These are phyloP conservation scores for Aristolochia contorta DNA, from an alignment of 164 flowering plant genomes.

Conservation along the genomic window DNA sequence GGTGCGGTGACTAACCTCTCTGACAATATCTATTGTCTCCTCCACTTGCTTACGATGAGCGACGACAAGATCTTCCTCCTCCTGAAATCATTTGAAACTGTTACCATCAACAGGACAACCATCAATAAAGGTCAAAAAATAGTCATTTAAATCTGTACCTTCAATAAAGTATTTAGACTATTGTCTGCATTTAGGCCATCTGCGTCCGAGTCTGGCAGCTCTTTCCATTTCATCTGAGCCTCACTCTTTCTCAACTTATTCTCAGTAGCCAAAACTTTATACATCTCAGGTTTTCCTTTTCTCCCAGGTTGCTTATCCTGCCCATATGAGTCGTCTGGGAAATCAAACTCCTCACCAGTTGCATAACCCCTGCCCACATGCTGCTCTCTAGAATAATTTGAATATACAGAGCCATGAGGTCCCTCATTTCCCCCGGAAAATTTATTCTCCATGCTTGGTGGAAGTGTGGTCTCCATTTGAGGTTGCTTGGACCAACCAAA, in stretches of 20 bases:
- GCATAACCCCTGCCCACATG: slow-evolving; percentile 21
- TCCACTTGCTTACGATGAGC: slow-evolving; percentile 98
- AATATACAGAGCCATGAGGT: slow-evolving; percentile 17
- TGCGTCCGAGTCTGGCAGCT: slow-evolving; percentile 20
- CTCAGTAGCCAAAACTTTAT: slow-evolving; percentile 19
- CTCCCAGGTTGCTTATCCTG: slow-evolving; percentile 35
- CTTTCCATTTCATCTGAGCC: slow-evolving; percentile 29
- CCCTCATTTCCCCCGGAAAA: slow-evolving; percentile 31
- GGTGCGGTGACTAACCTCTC: slow-evolving; percentile 45
- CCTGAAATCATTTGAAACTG: slow-evolving; percentile 28
- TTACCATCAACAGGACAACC: neutral
- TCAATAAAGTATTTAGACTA: slow-evolving; percentile 50
- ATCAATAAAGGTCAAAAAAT: neutral
- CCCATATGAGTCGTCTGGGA: slow-evolving; percentile 27
- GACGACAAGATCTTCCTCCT: slow-evolving; percentile 85
- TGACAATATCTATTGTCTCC: slow-evolving; percentile 95
- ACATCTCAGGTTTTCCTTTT: slow-evolving; percentile 25
- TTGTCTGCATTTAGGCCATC: slow-evolving; percentile 38
- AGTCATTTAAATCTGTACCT: slow-evolving; percentile 39
- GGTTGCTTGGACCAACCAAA: slow-evolving; percentile 38
- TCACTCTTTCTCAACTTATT: slow-evolving; percentile 30
- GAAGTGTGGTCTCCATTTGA: slow-evolving; percentile 33
- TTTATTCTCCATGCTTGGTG: slow-evolving; percentile 35
- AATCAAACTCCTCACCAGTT: slow-evolving; percentile 30
- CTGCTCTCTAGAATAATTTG: slow-evolving; percentile 23